Conservation (phyloP, 495 filamentous ascomycete genomes). For the Geopyxis carbonaria region DNA sequence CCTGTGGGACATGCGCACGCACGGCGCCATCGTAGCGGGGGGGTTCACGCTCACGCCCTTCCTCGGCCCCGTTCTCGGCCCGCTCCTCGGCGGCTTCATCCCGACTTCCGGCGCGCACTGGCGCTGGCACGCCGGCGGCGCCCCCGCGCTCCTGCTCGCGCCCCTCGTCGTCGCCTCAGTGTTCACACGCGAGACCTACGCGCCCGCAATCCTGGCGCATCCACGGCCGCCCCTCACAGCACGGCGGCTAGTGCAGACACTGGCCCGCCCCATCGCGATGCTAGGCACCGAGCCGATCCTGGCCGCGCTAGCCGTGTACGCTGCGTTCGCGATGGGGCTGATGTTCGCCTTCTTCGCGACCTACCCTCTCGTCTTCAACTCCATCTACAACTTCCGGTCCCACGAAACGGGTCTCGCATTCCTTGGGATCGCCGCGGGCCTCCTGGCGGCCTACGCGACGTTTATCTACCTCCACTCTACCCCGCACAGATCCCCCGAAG, state of each 20-base stretch:
- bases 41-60: slow-evolving; percentile 36
- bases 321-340: slow-evolving; percentile 48
- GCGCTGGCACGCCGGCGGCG: slow-evolving; percentile 50
- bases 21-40: slow-evolving; percentile 36
- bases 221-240: too few species aligned
- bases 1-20: slow-evolving; percentile 29
- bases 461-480: too few species aligned
- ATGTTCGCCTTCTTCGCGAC: slow-evolving; percentile 57
- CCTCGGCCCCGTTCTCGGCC: slow-evolving; percentile 39
- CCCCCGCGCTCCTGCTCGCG: slow-evolving; percentile 29
- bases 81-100: slow-evolving; percentile 38
- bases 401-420: slow-evolving; percentile 49
- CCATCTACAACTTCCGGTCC: slow-evolving; percentile 43
- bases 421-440: slow-evolving; percentile 48
- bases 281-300: slow-evolving; percentile 36
- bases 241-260: slow-evolving; percentile 34
- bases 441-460: slow-evolving; percentile 32
- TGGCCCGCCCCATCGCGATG: slow-evolving; percentile 36
- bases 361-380: slow-evolving; percentile 45
- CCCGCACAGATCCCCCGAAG: too few species aligned
- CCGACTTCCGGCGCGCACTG: slow-evolving; percentile 40
- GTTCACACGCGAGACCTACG: slow-evolving; percentile 48
- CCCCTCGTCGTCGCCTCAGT: slow-evolving; percentile 27
- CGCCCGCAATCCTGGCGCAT: slow-evolving; percentile 43
- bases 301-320: slow-evolving; percentile 29